Evolutionary conservation across 2,329 filamentous ascomycete genomes (phyloP).

Genomic region (Scleromitrula shiraiana): DNA sequence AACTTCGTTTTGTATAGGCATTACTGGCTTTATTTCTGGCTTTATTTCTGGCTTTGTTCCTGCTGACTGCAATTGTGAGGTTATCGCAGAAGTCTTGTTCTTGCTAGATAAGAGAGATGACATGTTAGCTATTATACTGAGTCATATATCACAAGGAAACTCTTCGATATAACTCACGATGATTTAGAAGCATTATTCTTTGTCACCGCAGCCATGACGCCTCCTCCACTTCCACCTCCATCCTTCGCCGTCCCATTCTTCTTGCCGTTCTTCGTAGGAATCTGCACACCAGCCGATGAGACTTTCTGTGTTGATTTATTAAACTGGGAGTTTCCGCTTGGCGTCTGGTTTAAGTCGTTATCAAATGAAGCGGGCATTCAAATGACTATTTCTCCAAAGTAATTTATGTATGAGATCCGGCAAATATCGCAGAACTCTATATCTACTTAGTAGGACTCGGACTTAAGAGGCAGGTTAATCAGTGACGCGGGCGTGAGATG

Average conservation of each 20-base stretch:
- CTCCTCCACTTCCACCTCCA: constrained; percentile 16
- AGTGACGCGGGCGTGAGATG: constrained; percentile 10
- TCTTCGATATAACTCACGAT: constrained; percentile 21
- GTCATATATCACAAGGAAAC: background rate
- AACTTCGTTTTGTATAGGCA: constrained; percentile 19
- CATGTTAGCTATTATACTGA: constrained; percentile 2
- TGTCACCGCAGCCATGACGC: constrained; percentile 27
- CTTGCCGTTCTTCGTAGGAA: constrained; percentile 25
- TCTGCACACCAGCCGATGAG: constrained; percentile 21
- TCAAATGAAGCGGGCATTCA: constrained; percentile 33
- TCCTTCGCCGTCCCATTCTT: constrained; percentile 31
- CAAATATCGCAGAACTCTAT: background rate
- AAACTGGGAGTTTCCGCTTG: constrained; percentile 17
- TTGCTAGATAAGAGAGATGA: constrained; percentile 6
- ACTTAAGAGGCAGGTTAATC: constrained; percentile 1
- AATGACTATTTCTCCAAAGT: constrained; percentile 15
- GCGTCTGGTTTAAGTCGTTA: constrained; percentile 23
- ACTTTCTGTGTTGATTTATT: constrained; percentile 22
- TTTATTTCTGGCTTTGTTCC: constrained; percentile 22
- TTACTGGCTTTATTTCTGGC: constrained; percentile 23
- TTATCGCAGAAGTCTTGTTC: constrained; percentile 5
- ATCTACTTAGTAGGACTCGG: constrained; percentile 11
- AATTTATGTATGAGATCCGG: background rate
- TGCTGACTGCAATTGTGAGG: constrained; percentile 18
- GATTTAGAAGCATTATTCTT: constrained; percentile 27